phyloP scores from a whole-genome alignment of 202 grass and related monocot species.

The Zoysia matrella region DNA sequence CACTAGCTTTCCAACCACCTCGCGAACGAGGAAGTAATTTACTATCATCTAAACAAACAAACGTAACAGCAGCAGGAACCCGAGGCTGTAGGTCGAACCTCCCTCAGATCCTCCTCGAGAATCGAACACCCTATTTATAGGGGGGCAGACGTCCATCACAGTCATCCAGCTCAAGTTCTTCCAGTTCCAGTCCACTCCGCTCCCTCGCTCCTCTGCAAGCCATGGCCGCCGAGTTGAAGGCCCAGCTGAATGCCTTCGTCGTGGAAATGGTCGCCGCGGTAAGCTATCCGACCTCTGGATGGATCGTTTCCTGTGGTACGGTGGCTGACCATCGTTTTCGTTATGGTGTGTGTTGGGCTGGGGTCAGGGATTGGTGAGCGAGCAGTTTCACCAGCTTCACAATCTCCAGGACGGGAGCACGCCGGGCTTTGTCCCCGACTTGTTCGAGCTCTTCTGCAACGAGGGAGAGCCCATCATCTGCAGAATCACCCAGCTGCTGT shows the following conservation, averaged over 20 bases:
- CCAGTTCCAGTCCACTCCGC: neutral
- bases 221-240: constrained; percentile 42
- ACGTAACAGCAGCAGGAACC: too few species aligned
- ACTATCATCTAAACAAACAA: too few species aligned
- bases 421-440: constrained; percentile 50
- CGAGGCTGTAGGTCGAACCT: too few species aligned
- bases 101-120: too few species aligned
- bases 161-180: neutral
- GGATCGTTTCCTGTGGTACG: neutral
- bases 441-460: constrained; percentile 65
- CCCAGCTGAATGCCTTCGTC: constrained; percentile 52
- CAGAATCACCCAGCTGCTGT: constrained; percentile 55
- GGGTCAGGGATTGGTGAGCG: constrained; percentile 66
- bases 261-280: constrained; percentile 54
- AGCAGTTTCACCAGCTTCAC: constrained; percentile 62
- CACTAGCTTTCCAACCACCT: too few species aligned
- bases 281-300: neutral
- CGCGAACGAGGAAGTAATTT: too few species aligned
- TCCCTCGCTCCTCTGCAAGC: neutral
- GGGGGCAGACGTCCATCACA: neutral
- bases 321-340: neutral
- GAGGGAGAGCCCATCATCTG: constrained; percentile 53
- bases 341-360: neutral
- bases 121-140: too few species aligned
- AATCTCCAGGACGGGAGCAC: constrained; percentile 36